Evolutionary conservation across 2,329 filamentous ascomycete species (phyloP), one percentile per base, ranked within the genome.

Genomic region (Rhynchosporium agropyri): DNA sequence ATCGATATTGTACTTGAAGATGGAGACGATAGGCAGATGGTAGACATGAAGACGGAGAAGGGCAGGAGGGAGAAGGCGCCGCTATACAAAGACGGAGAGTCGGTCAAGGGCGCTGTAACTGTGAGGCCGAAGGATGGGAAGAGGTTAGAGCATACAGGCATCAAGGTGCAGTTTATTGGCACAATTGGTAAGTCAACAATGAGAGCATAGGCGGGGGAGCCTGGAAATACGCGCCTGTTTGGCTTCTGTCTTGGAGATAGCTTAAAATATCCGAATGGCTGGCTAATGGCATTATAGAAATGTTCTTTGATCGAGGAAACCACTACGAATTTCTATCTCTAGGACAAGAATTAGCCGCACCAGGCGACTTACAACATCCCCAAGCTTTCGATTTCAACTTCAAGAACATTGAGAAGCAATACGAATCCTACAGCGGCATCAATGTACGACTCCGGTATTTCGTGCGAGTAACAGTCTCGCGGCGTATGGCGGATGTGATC

Each of bases 321-420:
- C 95, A 98, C 81, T 97, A 99, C 83, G 95, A 99, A 79, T 99
- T 99, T 79, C 89, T 99, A 64, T 97, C 92, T 42, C 86, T 98
- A 33, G 94, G 95, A 72, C 96, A 98, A 79, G 95, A 99, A 79
- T 88, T 99, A 46, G 95, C 95, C 20, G 93, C 95, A 20, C 95
- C 95, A 2, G 95, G 95, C 77, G 95, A 99, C 81, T 89, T 99
- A 63, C 95, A 98, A 76, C 96, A 99, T 79, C 95, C 95, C 49
- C 95, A 99, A 80, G 97, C 93, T 55, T 97, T 97, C 78, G 92
- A 96, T 70, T 99, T 99, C 86, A 96, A 97, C 81, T 99, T 99
- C 86, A 98, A 98, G 79, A 99, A 98, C 78, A 92, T 99, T 73
- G 95, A 99, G 84, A 99, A 99, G 83, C 93, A 96, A 78, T 99